Evolutionary conservation across 345 rosid species (phyloP).

Genomic region (Isatis tinctoria): DNA sequence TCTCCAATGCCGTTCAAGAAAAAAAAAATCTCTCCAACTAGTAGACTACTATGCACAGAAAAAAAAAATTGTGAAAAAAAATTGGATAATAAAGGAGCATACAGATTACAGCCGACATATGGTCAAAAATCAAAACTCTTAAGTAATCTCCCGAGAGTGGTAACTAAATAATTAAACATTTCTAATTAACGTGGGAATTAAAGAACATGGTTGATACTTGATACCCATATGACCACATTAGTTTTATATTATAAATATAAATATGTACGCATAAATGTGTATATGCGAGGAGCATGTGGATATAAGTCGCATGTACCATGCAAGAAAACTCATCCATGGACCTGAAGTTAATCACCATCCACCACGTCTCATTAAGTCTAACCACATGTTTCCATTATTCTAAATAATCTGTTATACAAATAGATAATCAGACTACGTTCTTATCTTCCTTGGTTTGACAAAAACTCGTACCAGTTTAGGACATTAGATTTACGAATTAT

Average conservation of each 20-base stretch:
- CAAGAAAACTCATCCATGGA: slow-evolving; percentile 29
- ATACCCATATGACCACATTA: not conserved
- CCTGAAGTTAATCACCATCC: slow-evolving; percentile 22
- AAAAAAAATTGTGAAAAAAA: not conserved
- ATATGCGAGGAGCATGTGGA: slow-evolving; percentile 11
- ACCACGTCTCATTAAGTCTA: slow-evolving; percentile 28
- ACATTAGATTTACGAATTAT: not conserved
- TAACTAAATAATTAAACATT: not conserved
- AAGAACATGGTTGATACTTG: slow-evolving; percentile 27
- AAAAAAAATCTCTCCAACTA: not conserved
- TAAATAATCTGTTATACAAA: not conserved
- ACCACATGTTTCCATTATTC: slow-evolving; percentile 22
- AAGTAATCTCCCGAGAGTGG: not conserved
- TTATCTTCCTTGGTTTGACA: slow-evolving; percentile 9
- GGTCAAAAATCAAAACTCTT: not conserved
- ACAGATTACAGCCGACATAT: not conserved
- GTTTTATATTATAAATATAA: not conserved
- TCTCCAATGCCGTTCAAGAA: too few relatives aligned
- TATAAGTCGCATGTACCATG: slow-evolving; percentile 27
- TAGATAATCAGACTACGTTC: slow-evolving; percentile 1
- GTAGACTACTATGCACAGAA: not conserved
- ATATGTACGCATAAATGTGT: not conserved
- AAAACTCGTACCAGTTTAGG: not conserved
- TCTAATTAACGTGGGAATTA: not conserved
- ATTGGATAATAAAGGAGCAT: not conserved